Evolutionary conservation across 305 asterid species (phyloP).

Genomic region (Rubia balearica): DNA sequence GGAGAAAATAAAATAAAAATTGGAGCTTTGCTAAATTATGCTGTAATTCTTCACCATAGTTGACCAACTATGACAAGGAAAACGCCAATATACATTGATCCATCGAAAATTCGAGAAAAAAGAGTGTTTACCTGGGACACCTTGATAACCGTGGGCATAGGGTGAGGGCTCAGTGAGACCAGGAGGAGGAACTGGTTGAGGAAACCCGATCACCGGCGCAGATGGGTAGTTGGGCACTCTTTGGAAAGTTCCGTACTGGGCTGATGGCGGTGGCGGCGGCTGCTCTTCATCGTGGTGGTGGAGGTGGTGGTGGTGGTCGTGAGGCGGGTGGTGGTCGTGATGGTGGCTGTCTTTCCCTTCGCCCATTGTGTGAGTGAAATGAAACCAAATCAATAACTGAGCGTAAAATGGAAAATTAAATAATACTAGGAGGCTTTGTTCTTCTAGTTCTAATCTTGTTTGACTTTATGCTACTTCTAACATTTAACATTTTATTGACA

Average conservation of each 20-base stretch:
- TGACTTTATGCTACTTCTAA: too few species aligned
- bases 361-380: conserved; percentile 31
- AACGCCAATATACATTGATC: background rate
- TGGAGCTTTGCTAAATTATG: background rate
- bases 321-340: conserved; percentile 15
- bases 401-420: background rate
- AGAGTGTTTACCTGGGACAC: conserved; percentile 21
- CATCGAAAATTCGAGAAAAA: background rate
- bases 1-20: conserved; percentile 1
- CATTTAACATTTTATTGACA: too few species aligned
- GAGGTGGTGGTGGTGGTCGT: conserved; percentile 18
- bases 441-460: too few species aligned
- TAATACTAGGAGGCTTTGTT: background rate
- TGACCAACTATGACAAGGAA: background rate
- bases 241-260: conserved; percentile 79
- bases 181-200: conserved; percentile 86
- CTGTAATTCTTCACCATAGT: background rate
- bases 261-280: conserved; percentile 29
- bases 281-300: conserved; percentile 9
- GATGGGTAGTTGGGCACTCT: conserved; percentile 70
- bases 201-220: conserved; percentile 63
- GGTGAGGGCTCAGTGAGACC: conserved; percentile 41
- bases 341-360: conserved; percentile 36
- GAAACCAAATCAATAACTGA: conserved; percentile 1
- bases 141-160: conserved; percentile 27